Evolutionary conservation across 192 early-diverging fungal species (phyloP), one percentile per base, ranked within the genome.

Genomic region (Umbelopsis ramanniana): DNA sequence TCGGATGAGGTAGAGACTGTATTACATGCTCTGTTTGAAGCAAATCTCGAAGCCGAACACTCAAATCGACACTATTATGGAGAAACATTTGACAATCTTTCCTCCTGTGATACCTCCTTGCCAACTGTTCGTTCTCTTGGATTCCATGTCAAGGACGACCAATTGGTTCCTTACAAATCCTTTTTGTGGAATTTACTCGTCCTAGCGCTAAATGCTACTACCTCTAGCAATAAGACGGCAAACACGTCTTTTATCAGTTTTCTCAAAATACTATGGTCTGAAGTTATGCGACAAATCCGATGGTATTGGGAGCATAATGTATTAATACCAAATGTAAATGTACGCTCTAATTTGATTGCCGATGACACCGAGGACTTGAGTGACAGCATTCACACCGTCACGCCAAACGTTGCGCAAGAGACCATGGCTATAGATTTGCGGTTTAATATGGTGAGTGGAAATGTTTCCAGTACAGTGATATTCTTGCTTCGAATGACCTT

Each of bases 201-300:
- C 33, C 81, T 82, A 38, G 69, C 82, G 9, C 46, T 87, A 22
- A 78, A 85, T 50, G 33, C 57, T 37, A 37, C 57, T 5, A 37
- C 57, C 11, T 63, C 57, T 14, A 63, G 26, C 15, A 35, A 63
- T 19, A 63, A 63, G 33, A 35, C n/a, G 10, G 24, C 23, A 35
- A 79, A 81, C 24, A 83, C 84, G 2, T 85, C 88, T 6, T 80
- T 88, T 19, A 87, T 91, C 73, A 88, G 88, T 2, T 90, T 90
- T 66, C 75, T 92, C 52, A 88, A 89, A 54, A 84, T 92, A 6
- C 72, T 92, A 33, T 92, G 91, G 91, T 76, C 84, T 0, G 89
- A 89, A 74, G 55, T 89, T 12, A 63, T 92, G 46, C 84, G 83
- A 40, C 84, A 87, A 69, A 78, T 91, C 40, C 77, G 86, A 29